Evolutionary conservation across 2,329 filamentous ascomycete species (phyloP), one percentile per base, ranked within the genome.

Genomic region (Thielaviopsis punctulata): DNA sequence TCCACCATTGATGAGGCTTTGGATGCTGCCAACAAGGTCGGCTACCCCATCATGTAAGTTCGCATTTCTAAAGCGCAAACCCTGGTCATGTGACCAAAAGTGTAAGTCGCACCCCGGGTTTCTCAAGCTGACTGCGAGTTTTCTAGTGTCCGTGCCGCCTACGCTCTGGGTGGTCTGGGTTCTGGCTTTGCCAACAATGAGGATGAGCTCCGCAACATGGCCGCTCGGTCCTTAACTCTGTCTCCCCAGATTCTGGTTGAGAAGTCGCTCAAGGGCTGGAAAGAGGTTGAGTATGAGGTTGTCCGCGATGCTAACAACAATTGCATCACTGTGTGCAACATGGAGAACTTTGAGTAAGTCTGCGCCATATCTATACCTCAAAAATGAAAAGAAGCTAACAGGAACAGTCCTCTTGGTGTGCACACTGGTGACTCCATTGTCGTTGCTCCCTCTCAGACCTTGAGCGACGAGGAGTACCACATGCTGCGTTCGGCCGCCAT

Each of bases 361-460:
- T 2, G 2, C n/a, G 7, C 25, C 24, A 8, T 9, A 18, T 36
- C 18, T n/a, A 36, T 9, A 18, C 21, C 18, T n/a, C 22, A 45
- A 86, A 87, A 94, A 69, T 5, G 6, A 10, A 21, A 23, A 10
- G 21, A n/a, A 21, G 13, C 13, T n/a, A 23, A 96, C 76, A 96
- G 96, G 46, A 27, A 48, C 62, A 92, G 96, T 64, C 92, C 92
- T 58, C 79, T 98, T 36, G 92, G 92, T 63, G 93, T 95, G 52
- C 92, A 98, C 69, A 98, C 92, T 46, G 92, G 92, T 70, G 92
- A 98, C 73, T 95, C 89, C 61, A 98, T 98, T 62, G 92, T 98
- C 57, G 90, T 96, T 56, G 92, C 92, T 41, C 92, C 92, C 48
- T 92, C 85, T 70, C 92, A 98, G 71, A 98, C 92, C 22, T 74